phyloP scores from a whole-genome alignment of 768 basidiomycete species.

The Phylloporus sp. region DNA sequence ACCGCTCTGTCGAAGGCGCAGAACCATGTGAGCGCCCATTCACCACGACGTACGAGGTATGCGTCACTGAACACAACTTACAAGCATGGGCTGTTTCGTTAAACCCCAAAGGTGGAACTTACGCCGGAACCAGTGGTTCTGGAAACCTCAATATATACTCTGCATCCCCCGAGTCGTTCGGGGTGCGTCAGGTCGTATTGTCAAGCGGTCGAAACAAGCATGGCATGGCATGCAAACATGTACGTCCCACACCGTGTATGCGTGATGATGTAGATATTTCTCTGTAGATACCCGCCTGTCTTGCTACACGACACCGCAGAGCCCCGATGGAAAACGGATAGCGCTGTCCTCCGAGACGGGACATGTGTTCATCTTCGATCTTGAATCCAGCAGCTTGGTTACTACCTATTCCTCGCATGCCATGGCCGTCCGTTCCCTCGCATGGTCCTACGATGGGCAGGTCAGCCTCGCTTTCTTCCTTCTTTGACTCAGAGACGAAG shows the following conservation, averaged over 20 bases:
- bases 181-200: constrained; percentile 54
- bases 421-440: constrained; percentile 80
- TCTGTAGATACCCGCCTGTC: not conserved
- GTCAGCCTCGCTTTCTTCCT: constrained; percentile 41
- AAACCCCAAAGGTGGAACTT: constrained; percentile 68
- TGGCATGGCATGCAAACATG: constrained; percentile 71
- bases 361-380: constrained; percentile 84
- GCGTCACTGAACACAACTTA: not conserved
- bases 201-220: constrained; percentile 71
- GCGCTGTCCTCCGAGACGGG: constrained; percentile 83
- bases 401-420: constrained; percentile 84
- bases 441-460: constrained; percentile 88
- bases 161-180: constrained; percentile 63
- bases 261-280: not conserved
- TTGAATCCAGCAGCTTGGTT: constrained; percentile 60
- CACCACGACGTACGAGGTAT: not conserved
- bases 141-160: constrained; percentile 74
- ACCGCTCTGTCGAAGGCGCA: constrained; percentile 47
- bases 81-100: constrained; percentile 84
- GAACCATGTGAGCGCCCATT: constrained; percentile 60
- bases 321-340: constrained; percentile 80
- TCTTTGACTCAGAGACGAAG: not conserved
- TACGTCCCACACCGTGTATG: constrained; percentile 34
- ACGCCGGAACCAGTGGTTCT: constrained; percentile 68
- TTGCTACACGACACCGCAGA: constrained; percentile 42